These are phyloP conservation scores for Aspergillus carlsbadensis DNA, from an alignment of 495 filamentous ascomycete genomes.

Conservation along the genomic window DNA sequence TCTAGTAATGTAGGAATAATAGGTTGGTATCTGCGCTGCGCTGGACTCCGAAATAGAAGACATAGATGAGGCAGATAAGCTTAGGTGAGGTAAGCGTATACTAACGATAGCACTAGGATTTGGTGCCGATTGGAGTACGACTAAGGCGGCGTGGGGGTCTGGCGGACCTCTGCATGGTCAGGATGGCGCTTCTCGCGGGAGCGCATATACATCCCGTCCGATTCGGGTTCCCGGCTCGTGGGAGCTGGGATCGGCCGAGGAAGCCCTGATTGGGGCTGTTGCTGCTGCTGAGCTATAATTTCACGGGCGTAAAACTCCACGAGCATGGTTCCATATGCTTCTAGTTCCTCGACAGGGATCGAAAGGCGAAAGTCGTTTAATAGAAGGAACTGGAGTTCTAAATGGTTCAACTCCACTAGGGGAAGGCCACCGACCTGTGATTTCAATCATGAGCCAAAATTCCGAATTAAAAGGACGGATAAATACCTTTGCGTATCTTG, in stretches of 20 bases:
- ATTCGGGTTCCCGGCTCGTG: constrained; percentile 19
- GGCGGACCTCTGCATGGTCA: constrained; percentile 30
- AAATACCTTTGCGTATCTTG: constrained; percentile 96
- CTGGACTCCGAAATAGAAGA: no score
- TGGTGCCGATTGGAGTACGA: not conserved
- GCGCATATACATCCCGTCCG: constrained; percentile 43
- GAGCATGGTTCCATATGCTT: constrained; percentile 97
- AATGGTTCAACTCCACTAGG: constrained; percentile 93
- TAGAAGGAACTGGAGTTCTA: constrained; percentile 94
- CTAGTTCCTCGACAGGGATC: constrained; percentile 90
- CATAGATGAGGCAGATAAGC: not conserved
- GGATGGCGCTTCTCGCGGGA: constrained; percentile 31
- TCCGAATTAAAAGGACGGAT: constrained; percentile 13
- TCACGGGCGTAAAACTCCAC: constrained; percentile 98
- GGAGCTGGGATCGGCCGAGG: constrained; percentile 25
- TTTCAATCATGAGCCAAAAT: not conserved
- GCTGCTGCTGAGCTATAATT: constrained; percentile 68
- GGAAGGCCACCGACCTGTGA: constrained; percentile 89
- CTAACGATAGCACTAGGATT: not conserved
- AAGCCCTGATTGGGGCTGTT: constrained; percentile 26
- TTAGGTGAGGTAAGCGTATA: not conserved
- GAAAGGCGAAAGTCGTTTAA: constrained; percentile 97
- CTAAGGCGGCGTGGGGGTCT: constrained; percentile 46
- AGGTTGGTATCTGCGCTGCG: no score
- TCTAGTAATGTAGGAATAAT: no score